phyloP scores from a whole-genome alignment of 225 moss, liverwort and hornwort genomes.

The Neckera pumila region DNA sequence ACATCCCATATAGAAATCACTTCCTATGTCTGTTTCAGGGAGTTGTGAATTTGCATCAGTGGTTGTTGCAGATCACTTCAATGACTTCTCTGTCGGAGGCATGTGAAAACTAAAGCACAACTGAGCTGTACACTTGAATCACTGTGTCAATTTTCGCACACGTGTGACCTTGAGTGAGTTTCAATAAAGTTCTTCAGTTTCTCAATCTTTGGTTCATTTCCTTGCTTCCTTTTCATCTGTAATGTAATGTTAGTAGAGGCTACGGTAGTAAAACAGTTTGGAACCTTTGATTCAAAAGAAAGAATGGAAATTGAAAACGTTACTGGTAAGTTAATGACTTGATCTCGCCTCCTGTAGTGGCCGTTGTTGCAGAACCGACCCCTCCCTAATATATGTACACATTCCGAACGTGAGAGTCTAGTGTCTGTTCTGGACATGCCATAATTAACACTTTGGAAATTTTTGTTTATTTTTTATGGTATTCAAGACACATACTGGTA shows the following conservation, averaged over 20 bases:
- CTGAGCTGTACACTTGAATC: neutral
- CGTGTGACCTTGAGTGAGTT: neutral
- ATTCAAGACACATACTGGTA: rapidly evolving
- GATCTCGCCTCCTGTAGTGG: neutral
- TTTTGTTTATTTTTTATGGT: neutral
- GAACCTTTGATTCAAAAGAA: neutral
- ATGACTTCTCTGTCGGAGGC: neutral
- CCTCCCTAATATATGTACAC: too few species aligned
- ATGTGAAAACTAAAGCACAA: neutral
- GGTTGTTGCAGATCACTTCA: neutral
- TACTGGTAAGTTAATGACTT: neutral
- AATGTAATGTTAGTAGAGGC: too few species aligned
- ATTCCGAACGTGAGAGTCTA: neutral
- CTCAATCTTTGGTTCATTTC: neutral
- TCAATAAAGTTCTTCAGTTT: neutral
- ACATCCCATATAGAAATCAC: neutral
- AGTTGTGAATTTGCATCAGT: neutral
- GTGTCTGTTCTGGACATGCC: neutral
- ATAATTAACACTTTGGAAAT: neutral
- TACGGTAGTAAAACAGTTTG: neutral
- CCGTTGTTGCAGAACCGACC: neutral
- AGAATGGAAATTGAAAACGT: too few species aligned
- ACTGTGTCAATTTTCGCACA: neutral
- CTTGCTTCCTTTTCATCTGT: neutral
- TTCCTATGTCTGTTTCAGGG: neutral